Evolutionary conservation across 176 grass and related monocot species (phyloP).

Genomic region (Leersia perrieri): DNA sequence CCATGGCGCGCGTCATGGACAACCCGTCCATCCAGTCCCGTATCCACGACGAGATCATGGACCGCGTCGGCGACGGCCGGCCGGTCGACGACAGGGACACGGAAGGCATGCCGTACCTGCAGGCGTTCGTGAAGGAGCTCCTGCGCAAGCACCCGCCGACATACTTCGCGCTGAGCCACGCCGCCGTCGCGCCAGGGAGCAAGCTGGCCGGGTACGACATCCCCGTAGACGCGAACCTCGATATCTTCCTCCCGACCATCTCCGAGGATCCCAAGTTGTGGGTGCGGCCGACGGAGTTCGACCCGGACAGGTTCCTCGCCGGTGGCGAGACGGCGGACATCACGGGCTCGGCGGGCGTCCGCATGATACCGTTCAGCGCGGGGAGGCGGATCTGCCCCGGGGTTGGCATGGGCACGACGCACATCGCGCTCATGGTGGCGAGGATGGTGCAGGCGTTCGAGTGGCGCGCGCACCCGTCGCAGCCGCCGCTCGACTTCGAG

Average conservation of each 20-base stretch:
- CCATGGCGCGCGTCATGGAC: conserved; percentile 78
- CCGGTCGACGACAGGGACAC: conserved; percentile 72
- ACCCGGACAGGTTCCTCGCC: conserved; percentile 75
- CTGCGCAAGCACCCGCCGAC: conserved; percentile 89
- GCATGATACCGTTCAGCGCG: conserved; percentile 90
- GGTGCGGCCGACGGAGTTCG: conserved; percentile 62
- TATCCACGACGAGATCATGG: conserved; percentile 56
- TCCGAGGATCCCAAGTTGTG: conserved; percentile 77
- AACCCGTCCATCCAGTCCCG: conserved; percentile 60
- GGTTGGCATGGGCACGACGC: conserved; percentile 76
- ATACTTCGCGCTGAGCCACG: conserved; percentile 88
- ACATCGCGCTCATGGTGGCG: conserved; percentile 80
- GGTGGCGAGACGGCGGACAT: conserved; percentile 87
- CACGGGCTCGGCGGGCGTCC: conserved; percentile 76
- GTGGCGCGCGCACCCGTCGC: conserved; percentile 72
- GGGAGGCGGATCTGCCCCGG: conserved; percentile 90
- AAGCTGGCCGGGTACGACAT: conserved; percentile 79
- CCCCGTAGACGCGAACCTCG: conserved; percentile 74
- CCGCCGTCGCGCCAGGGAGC: conserved; percentile 45
- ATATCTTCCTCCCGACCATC: conserved; percentile 80
- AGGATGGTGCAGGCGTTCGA: conserved; percentile 92
- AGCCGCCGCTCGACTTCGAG: conserved; percentile 72
- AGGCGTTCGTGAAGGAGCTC: conserved; percentile 99
- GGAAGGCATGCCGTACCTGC: conserved; percentile 75
- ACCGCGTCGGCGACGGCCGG: conserved; percentile 45